Evolutionary conservation across 306 rosid species (phyloP).

Genomic region (Prunus kanzakura): DNA sequence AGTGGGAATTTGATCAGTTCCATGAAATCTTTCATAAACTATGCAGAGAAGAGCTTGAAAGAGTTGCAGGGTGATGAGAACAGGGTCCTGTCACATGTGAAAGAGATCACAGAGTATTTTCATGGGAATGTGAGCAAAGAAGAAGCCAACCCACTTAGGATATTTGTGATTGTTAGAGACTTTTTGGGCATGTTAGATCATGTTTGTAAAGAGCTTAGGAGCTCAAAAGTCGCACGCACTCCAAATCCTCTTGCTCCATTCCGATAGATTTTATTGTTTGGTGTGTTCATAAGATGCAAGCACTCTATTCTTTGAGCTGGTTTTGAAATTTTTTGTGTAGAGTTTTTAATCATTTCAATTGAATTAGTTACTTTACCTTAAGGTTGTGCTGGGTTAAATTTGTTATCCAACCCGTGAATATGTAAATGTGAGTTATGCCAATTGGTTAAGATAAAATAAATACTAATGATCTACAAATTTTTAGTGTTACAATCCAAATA

Average conservation of each 20-base stretch:
- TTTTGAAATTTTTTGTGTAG: conserved; percentile 4
- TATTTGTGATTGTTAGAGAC: conserved; percentile 92
- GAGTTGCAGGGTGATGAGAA: conserved; percentile 69
- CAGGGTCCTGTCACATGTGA: conserved; percentile 57
- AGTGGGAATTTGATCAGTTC: conserved; percentile 37
- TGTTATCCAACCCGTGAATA: no score
- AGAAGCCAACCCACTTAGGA: conserved; percentile 70
- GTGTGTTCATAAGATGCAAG: conserved; percentile 11
- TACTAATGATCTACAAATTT: no score
- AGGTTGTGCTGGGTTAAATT: neutral
- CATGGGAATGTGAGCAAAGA: conserved; percentile 90
- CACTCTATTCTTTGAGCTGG: neutral
- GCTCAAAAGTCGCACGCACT: conserved; percentile 41
- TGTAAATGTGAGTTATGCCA: no score
- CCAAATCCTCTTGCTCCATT: conserved; percentile 81
- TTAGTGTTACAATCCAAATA: no score
- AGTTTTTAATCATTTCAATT: neutral
- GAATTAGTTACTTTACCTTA: neutral
- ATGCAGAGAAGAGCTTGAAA: conserved; percentile 50
- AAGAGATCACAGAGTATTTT: conserved; percentile 82
- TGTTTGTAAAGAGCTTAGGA: conserved; percentile 91
- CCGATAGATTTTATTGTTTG: conserved; percentile 38
- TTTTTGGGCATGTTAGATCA: conserved; percentile 83
- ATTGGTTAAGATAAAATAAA: no score
- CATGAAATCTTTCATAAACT: conserved; percentile 47